A percentile compares a stretch with the other conserved stretches of the same genome.
Conservation (phyloP, 1,139 yeast genomes). For the Hyphopichia fennica region DNA sequence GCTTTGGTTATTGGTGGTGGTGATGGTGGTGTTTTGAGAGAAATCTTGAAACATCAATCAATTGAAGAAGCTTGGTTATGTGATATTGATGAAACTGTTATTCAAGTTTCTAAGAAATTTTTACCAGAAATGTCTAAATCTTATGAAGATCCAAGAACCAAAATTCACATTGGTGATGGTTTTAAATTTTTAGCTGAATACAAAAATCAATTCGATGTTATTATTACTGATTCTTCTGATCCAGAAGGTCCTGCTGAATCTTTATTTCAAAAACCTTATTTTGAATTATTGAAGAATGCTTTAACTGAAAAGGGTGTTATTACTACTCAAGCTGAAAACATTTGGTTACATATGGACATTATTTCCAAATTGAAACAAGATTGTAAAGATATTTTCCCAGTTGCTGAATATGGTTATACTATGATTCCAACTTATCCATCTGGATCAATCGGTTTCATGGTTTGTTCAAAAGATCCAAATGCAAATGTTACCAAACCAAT, state of each 20-base stretch:
- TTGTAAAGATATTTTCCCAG: conserved; percentile 80
- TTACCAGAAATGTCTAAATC: conserved; percentile 83
- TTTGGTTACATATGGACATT: conserved; percentile 83
- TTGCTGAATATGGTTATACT: conserved; percentile 83
- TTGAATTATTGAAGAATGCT: conserved; percentile 74
- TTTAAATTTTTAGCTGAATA: conserved; percentile 83
- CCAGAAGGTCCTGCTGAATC: conserved; percentile 97
- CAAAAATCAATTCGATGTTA: conserved; percentile 75
- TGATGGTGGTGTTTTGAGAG: conserved; percentile 94
- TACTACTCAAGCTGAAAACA: conserved; percentile 88
- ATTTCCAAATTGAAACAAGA: conserved; percentile 73
- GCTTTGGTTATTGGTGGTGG: conserved; percentile 96
- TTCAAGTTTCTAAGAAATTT: conserved; percentile 75
- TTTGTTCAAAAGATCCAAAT: conserved; percentile 71
- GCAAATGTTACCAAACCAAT: conserved; percentile 67
- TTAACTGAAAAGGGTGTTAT: conserved; percentile 85
- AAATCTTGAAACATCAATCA: conserved; percentile 79
- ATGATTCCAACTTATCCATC: conserved; percentile 93
- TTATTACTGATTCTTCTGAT: conserved; percentile 91
- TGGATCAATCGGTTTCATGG: conserved; percentile 94
- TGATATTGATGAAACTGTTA: conserved; percentile 91
- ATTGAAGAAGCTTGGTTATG: conserved; percentile 86
- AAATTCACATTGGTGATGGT: conserved; percentile 86
- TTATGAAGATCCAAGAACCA: conserved; percentile 78
- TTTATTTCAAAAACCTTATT: conserved; percentile 84